Base-by-base conservation (phyloP, 2,329 filamentous ascomycete genomes). In the Teratosphaeria viscida region DNA sequence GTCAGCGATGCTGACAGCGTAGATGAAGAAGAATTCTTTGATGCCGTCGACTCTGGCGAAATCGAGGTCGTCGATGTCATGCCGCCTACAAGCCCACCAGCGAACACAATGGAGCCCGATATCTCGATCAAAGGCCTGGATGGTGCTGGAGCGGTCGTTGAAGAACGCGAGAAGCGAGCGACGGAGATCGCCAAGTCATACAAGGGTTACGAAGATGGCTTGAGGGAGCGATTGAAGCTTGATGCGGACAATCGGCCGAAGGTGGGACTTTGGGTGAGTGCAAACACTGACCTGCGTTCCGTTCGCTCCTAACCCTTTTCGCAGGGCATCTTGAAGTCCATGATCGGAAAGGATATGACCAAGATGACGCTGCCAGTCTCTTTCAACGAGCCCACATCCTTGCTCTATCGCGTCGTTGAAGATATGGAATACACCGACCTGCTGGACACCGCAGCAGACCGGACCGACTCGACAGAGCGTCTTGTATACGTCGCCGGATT, bases 291-390 rank as follows among this genome's bases (percentile, higher is more conserved):
- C 23, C 58, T 32, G 8, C 10, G 14, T 59, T 34, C 10, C 10
- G 55, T 43, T 10, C 32, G 34, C 52, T 62, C 58, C 71, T 75
- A 61, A 76, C 64, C 39, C 1, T 8, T 32, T 34, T 27, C 1
- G 29, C 64, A 96, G 92, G 88, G 88, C 65, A 96, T 99, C 67
- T 78, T 99, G 64, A 99, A 97, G 78, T 97, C 92, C 26, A 97
- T 99, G 94, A 96, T 99, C 75, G 94, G 94, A 64, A 97, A 99
- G 74, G 94, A 99, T 71, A 97, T 99, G 94, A 97, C 94, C 43
- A 97, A 95, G 79, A 99, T 99, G 92, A 97, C 94, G 0, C 78
- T 99, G 23, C 94, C 94, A 0, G 94, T 99, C 2, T 96, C 94
- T 0, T 97, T 99, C 79, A 99, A 99, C 75, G 94, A 99, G 74